Base-by-base conservation (phyloP, 1,139 yeast species). In the Magnusiomyces sp. region DNA sequence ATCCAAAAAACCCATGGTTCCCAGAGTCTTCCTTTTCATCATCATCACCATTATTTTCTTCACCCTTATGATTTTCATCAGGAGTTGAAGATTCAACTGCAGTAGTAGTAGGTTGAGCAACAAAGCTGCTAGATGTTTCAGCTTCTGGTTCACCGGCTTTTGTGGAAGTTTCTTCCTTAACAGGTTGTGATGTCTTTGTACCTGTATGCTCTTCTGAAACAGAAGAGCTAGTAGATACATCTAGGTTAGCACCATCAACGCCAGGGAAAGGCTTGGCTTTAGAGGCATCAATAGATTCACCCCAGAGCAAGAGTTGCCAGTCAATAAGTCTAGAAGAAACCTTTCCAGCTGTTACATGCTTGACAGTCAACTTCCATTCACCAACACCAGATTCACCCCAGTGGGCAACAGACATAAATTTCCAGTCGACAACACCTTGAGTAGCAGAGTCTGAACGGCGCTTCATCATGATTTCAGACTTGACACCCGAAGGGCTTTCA, bases 331-430 rank as follows among this genome's bases (percentile, higher is more conserved):
- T 64, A 14, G 47, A 48, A 1, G 48, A 54, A 6, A 65, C 64
- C 55, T 71, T 69, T 1, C 58, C 65, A 7, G 66, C 68, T 23
- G 66, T 68, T 9, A 63, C 63, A 50, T 79, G 78, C 52, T 70
- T 69, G 1, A 90, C 90, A 57, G 75, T 78, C 27, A 92, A 62
- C 36, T 69, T 79, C 98, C 98, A 94, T 14, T 78, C 80, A 10
- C 99, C 99, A 33, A 68, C 67, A 1, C 94, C 94, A 1, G 66
- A 55, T 63, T 89, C 97, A 36, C 96, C 97, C 97, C 98, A 92
- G 65, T 92, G 97, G 2, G 95, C 97, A 20, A 94, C 97, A n/a
- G 94, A 79, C 89, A 90, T 88, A 62, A 92, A 92, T 1, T 89
- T 85, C 99, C 99, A 94, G 56, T 83, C 74, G 9, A 63, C 61